A percentile compares a stretch with the other conserved stretches of the same genome.
Evolutionary conservation across 192 early-diverging fungal genomes (phyloP).

Genomic region (Gigaspora rosea): DNA sequence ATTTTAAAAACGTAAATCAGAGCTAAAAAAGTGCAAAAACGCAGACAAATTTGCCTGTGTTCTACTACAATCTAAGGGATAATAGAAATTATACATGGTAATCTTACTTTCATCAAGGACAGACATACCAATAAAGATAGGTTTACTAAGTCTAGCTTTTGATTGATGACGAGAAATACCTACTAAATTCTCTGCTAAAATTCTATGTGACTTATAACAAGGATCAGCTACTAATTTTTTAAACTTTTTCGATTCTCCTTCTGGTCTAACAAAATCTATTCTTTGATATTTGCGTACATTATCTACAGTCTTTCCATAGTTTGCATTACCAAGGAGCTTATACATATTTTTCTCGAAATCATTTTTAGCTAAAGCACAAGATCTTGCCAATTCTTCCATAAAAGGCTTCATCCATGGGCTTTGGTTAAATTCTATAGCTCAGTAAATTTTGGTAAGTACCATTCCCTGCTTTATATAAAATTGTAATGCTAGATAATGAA

Average conservation of each 20-base stretch:
- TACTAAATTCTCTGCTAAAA: slow-evolving; percentile 7
- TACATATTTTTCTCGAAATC: background rate
- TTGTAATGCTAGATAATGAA: slow-evolving; percentile 4
- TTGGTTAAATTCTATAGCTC: slow-evolving; percentile 7
- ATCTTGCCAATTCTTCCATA: slow-evolving; percentile 11
- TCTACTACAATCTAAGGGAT: too few relatives aligned
- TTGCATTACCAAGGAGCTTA: background rate
- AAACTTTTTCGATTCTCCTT: background rate
- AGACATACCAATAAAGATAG: too few relatives aligned
- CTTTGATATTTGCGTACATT: background rate
- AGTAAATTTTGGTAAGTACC: background rate
- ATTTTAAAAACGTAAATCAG: too few relatives aligned
- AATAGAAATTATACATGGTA: too few relatives aligned
- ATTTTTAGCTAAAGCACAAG: slow-evolving; percentile 3
- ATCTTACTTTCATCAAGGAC: too few relatives aligned
- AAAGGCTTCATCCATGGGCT: slow-evolving; percentile 15
- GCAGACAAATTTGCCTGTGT: too few relatives aligned
- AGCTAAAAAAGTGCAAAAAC: too few relatives aligned
- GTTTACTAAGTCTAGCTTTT: too few relatives aligned
- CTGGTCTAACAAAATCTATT: background rate
- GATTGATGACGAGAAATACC: background rate
- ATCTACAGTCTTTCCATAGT: too few relatives aligned
- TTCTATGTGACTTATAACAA: background rate
- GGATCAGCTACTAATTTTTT: background rate
- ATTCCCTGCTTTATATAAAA: slow-evolving; percentile 14